Conservation (phyloP, 106 monocot species). For the Acanthochlamys bracteata region DNA sequence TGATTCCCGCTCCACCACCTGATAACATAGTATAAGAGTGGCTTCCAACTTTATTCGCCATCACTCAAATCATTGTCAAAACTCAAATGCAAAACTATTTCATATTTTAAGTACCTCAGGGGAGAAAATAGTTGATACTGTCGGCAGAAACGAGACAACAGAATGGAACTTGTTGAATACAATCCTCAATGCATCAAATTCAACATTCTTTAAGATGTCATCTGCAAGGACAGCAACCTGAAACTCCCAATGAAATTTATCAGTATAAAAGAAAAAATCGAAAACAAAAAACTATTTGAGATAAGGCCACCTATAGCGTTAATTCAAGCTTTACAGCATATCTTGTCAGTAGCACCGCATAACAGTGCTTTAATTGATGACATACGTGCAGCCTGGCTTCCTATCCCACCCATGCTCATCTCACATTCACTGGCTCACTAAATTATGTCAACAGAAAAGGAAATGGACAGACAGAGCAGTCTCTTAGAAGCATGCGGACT, state of each 20-base stretch:
- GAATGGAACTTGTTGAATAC: constrained; percentile 88
- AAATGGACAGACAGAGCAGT: too few relatives aligned
- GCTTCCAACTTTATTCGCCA: not conserved
- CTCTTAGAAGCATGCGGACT: too few relatives aligned
- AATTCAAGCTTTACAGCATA: too few relatives aligned
- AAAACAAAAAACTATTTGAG: too few relatives aligned
- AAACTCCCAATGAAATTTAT: constrained; percentile 10
- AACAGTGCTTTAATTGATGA: too few relatives aligned
- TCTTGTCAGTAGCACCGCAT: too few relatives aligned
- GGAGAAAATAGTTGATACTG: constrained; percentile 77
- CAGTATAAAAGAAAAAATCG: not conserved
- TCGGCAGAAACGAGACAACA: constrained; percentile 77
- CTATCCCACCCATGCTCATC: too few relatives aligned
- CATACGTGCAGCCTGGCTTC: too few relatives aligned
- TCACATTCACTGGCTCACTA: too few relatives aligned
- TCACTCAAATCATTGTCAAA: not conserved
- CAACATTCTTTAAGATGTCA: constrained; percentile 92
- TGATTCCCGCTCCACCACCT: constrained; percentile 76
- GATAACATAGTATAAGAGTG: not conserved
- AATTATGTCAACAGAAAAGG: too few relatives aligned
- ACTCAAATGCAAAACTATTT: not conserved
- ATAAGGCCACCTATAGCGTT: too few relatives aligned
- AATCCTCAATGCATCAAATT: constrained; percentile 88
- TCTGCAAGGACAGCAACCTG: constrained; percentile 92
- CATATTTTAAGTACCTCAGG: constrained; percentile 56